A percentile compares a stretch with the other conserved stretches of the same genome.
Conservation (phyloP, 805 yeast genomes). For the Candida tammaniensis region DNA sequence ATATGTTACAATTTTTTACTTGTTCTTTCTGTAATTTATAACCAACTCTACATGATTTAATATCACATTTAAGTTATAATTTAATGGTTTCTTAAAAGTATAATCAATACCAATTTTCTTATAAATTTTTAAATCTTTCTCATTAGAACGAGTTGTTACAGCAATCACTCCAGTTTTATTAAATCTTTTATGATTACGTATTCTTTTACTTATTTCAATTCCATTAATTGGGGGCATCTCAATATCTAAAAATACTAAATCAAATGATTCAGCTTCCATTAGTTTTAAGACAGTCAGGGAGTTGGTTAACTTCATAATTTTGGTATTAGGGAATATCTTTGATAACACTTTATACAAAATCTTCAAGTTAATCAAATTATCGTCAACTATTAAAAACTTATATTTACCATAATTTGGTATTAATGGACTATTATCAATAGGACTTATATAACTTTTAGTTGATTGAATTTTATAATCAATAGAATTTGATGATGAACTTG, state of each 20-base stretch:
- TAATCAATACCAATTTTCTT: conserved; percentile 36
- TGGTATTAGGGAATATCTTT: conserved; percentile 33
- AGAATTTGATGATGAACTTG: conserved; percentile 2
- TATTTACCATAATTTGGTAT: conserved; percentile 17
- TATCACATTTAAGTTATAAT: conserved; percentile 15
- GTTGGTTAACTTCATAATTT: conserved; percentile 27
- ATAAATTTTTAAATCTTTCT: conserved; percentile 28
- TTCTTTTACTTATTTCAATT: conserved; percentile 29
- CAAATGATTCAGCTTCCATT: conserved; percentile 18
- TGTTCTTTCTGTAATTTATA: conserved; percentile 12
- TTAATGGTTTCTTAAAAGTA: conserved; percentile 41
- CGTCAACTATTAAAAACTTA: conserved; percentile 36
- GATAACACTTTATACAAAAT: conserved; percentile 30
- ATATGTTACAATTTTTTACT: conserved; percentile 1
- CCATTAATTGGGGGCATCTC: conserved; percentile 46
- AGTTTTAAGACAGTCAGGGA: conserved; percentile 24
- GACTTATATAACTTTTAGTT: conserved; percentile 10
- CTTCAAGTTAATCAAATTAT: conserved; percentile 38
- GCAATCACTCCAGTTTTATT: conserved; percentile 34
- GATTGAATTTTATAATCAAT: conserved; percentile 12
- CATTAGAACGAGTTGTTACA: conserved; percentile 34
- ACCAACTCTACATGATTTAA: conserved; percentile 15
- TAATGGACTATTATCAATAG: conserved; percentile 13
- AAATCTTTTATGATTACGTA: conserved; percentile 14
- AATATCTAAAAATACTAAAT: conserved; percentile 40